Base-by-base conservation (phyloP, 2,329 filamentous ascomycete species). In the Fusarium albidum region DNA sequence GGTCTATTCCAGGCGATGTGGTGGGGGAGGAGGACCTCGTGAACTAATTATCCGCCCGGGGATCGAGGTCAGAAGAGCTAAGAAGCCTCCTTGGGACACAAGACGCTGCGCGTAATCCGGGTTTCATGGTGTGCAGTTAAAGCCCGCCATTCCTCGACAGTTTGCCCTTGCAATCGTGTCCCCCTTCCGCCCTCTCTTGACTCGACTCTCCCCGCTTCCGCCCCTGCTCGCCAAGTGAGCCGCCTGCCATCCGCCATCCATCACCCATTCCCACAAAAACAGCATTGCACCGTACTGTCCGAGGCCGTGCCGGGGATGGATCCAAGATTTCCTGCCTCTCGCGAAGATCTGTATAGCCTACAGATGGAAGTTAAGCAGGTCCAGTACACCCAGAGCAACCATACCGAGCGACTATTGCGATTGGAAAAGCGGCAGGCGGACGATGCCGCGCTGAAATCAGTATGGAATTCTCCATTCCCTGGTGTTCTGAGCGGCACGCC, bases 391-490 rank as follows among this genome's bases (percentile, higher is more conserved):
- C 86, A 88, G 71, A 80, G 75, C 59, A 82, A 79, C 65, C 85
- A 89, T 73, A 79, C 82, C 52, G 86, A 89, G 61, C 77, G 86
- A 68, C 71, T 89, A 47, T 73, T 81, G 55, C 77, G 84, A 57
- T 72, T 89, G 44, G 86, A 89, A 70, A 86, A 86, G 66, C 84
- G 85, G 39, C 85, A 88, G 68, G 85, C 85, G 28, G 86, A 88
- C 62, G 85, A 89, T 73, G 83, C 84, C 42, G 82, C 84, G 27
- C 75, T 89, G 55, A 96, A 94, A 74, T 96, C 90, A 56, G 90
- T 96, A 50, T 99, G 95, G 95, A 88, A 89, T 61, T 96, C 93
- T 49, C 93, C 93, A 13, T 97, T 97, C 70, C 92, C 94, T n/a
- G 88, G 88, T 61, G 86, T 92, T 32, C 73, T 96, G 52, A 87